These are phyloP conservation scores for Trichosporon asahii DNA, from an alignment of 1,284 basidiomycete species.

Conservation along the genomic window DNA sequence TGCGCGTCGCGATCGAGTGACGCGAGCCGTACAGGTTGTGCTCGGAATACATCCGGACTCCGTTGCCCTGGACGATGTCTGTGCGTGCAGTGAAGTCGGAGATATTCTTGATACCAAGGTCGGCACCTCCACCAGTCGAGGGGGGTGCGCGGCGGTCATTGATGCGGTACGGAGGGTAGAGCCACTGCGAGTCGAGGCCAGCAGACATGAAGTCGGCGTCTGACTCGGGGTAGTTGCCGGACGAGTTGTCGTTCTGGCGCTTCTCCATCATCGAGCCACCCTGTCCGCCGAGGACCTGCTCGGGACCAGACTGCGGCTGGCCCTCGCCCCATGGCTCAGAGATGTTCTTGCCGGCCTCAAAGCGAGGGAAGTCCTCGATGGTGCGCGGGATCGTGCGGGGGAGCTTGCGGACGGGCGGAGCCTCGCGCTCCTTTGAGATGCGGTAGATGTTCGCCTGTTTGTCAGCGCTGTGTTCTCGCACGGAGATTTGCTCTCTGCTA, in stretches of 20 bases:
- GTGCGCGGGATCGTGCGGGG: constrained; percentile 22
- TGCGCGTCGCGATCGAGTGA: constrained; percentile 64
- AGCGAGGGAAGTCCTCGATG: constrained; percentile 18
- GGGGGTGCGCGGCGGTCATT: constrained; percentile 29
- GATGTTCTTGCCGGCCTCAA: constrained; percentile 27
- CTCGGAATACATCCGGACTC: constrained; percentile 61
- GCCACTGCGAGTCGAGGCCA: constrained; percentile 28
- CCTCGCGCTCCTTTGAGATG: constrained; percentile 23
- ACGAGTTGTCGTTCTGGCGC: constrained; percentile 2
- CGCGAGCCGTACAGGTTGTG: constrained; percentile 68
- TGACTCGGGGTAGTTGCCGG: constrained; percentile 9
- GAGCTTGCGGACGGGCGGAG: constrained; percentile 20
- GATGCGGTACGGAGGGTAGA: constrained; percentile 32
- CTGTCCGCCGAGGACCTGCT: not conserved
- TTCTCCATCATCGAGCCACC: not conserved
- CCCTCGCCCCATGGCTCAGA: constrained; percentile 16
- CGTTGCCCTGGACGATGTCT: constrained; percentile 61
- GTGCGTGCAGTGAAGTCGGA: constrained; percentile 46
- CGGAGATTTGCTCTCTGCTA: not conserved
- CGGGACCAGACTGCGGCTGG: not conserved
- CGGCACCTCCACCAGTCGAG: constrained; percentile 21
- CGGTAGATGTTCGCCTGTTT: constrained; percentile 28
- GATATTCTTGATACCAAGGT: constrained; percentile 27
- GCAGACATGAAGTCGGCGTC: constrained; percentile 28
- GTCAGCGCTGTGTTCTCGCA: not conserved